Evolutionary conservation across 148 eudicot genomes (phyloP), one percentile per base, ranked within the genome.

Genomic region (Rhododendron simsii): DNA sequence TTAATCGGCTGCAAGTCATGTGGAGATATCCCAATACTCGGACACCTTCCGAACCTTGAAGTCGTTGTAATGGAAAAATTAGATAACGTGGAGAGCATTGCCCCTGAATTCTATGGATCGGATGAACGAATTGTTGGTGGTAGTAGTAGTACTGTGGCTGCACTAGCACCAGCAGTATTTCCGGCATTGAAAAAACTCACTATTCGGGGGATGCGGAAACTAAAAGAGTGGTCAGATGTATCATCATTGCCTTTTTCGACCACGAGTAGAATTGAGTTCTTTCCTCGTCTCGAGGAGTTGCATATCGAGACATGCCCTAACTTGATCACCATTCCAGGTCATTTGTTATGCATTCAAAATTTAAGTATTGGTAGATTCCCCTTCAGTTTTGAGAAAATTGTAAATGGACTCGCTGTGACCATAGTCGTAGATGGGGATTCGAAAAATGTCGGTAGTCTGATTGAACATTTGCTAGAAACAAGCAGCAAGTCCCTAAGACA

Each of bases 51-150:
- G 12, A 7, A 7, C 3, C 69, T 61, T 23, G 69, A 61, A 61
- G 28, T 61, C 9, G 0, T 61, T 23, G 0, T 0, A 61, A 21
- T 61, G 67, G 0, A 6, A 0, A 0, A 23, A 0, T 61, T 20
- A 11, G 67, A 21, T 61, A 61, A 61, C 3, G 10, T 61, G 67
- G 11, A 61, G 67, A 2, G 26, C 9, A 61, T 61, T 23, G 69
- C 28, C 23, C 28, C 28, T 23, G 69, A 61, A 61, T 61, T 61
- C 23, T 61, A 61, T 61, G 28, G 69, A 2, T 61, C 7, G 11
- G 11, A 61, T 23, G 12, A 23, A 21, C 11, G 12, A 61, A 2
- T 20, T 18, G 65, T 57, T 6, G 63, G 7, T 6, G 0, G 21
- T 20, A 20, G 23, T 1, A 1, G 65, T 0, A 57, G 65, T 57